Evolutionary conservation across 75 land plant species (phyloP), one percentile per base, ranked within the genome.

Genomic region (Selaginella moellendorffii): DNA sequence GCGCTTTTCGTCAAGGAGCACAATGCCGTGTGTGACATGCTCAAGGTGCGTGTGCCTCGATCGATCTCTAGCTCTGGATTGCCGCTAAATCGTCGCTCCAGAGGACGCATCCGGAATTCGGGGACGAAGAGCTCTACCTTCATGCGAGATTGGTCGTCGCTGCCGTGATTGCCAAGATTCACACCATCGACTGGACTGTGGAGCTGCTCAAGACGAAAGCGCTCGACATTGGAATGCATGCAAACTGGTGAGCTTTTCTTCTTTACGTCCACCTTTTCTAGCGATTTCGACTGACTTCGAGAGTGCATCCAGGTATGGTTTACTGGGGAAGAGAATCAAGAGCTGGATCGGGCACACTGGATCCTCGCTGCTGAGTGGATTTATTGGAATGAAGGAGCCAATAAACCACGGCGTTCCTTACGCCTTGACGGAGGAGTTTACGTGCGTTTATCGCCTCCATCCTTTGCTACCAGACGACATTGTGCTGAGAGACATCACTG

Each of bases 141-240:
- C 72, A 74, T 46, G 85, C 81, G 23, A 68, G 81, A 63, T 36
- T 82, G 52, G 85, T 80, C 42, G 78, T 79, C 26, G 72, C 88
- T 12, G 85, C 81, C 19, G 82, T 82, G 0, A 75, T 85, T 61
- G 88, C 88, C 1, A 85, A 82, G 69, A 68, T 85, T 19, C 88
- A 82, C 71, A 82, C 89, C 36, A 85, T 85, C 30, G 85, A 85
- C 53, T 85, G 89, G 85, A 85, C 89, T 24, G 74, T 83, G 18
- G 83, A 85, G 68, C 76, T 85, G 5, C 77, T 85, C n/a, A 85
- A 85, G 42, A 85, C 72, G 10, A 74, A 82, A 29, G 78, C 80
- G 17, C 52, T 82, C 65, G 31, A 64, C 0, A 79, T 80, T 1
- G 85, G 68, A 17, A 76, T 84, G 84, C 75, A 76, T 20, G 54